phyloP scores from a whole-genome alignment of 2,329 filamentous ascomycete genomes.

The Geosmithia morbida region DNA sequence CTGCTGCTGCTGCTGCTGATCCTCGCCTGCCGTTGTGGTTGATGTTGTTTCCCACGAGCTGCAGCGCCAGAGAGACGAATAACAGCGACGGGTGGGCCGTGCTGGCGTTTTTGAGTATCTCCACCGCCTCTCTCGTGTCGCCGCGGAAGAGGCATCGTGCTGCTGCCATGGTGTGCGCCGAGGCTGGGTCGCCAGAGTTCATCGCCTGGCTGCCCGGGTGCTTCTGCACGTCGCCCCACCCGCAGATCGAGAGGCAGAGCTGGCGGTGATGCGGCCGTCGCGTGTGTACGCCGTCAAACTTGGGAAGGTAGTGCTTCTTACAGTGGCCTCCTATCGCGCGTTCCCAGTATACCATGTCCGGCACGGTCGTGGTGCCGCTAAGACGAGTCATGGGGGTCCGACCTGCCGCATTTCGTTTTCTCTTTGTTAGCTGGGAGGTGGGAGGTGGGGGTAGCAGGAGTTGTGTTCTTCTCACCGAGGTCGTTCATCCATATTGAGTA shows the following conservation, averaged over 20 bases:
- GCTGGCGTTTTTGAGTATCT: slow-evolving; percentile 55
- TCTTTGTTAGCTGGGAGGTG: neutral
- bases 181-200: slow-evolving; percentile 32
- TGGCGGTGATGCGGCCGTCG: slow-evolving; percentile 56
- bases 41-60: slow-evolving; percentile 35
- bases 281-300: slow-evolving; percentile 49
- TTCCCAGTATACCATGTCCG: slow-evolving; percentile 41
- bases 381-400: slow-evolving; percentile 32
- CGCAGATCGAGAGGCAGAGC: slow-evolving; percentile 60
- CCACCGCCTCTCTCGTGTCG: slow-evolving; percentile 51
- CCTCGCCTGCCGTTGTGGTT: neutral
- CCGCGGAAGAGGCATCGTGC: slow-evolving; percentile 64
- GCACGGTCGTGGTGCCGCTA: slow-evolving; percentile 24
- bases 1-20: slow-evolving; percentile 12
- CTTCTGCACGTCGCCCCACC: slow-evolving; percentile 48
- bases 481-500: slow-evolving; percentile 57
- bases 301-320: slow-evolving; percentile 43
- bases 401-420: slow-evolving; percentile 20
- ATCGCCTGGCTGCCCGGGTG: slow-evolving; percentile 24
- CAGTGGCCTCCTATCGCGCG: slow-evolving; percentile 49
- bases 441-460: neutral
- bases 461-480: slow-evolving; percentile 32
- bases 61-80: slow-evolving; percentile 53
- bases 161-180: slow-evolving; percentile 56
- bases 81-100: slow-evolving; percentile 47